Conservation (phyloP, 73 alveolate genomes). For the Blepharisma japonicum region DNA sequence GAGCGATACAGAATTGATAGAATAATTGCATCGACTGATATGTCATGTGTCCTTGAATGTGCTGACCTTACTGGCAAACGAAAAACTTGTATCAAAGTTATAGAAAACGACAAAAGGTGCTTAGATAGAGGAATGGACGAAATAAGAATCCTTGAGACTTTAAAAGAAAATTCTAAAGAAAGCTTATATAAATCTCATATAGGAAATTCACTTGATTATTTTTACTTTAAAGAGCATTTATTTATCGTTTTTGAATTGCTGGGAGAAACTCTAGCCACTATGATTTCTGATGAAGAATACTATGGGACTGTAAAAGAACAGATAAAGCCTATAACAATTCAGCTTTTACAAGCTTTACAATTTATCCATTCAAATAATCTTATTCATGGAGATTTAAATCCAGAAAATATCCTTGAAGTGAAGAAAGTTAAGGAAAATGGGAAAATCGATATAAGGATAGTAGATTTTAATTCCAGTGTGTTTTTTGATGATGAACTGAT, state of each 20-base stretch:
- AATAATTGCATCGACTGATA: background rate
- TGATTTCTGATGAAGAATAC: background rate
- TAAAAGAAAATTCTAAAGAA: background rate
- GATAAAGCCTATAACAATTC: background rate
- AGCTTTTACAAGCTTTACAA: background rate
- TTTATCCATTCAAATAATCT: background rate
- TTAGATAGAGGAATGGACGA: slow-evolving; percentile 22
- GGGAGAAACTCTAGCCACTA: background rate
- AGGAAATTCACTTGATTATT: slow-evolving; percentile 45
- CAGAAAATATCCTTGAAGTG: background rate
- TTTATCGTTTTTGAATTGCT: slow-evolving; percentile 34
- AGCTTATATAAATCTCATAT: background rate
- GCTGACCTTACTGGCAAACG: background rate
- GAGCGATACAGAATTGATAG: slow-evolving; percentile 29
- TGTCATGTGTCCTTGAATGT: slow-evolving; percentile 21
- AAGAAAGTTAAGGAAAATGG: background rate
- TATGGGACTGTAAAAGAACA: background rate
- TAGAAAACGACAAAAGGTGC: background rate
- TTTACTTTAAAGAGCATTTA: slow-evolving; percentile 64
- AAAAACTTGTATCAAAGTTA: slow-evolving; percentile 24
- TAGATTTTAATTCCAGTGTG: slow-evolving; percentile 6
- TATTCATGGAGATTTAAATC: slow-evolving; percentile 11
- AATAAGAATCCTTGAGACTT: background rate
- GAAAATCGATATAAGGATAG: background rate
- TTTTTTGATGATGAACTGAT: background rate